Evolutionary conservation across 306 rosid species (phyloP).

Genomic region (Amphicarpaea edgeworthii): DNA sequence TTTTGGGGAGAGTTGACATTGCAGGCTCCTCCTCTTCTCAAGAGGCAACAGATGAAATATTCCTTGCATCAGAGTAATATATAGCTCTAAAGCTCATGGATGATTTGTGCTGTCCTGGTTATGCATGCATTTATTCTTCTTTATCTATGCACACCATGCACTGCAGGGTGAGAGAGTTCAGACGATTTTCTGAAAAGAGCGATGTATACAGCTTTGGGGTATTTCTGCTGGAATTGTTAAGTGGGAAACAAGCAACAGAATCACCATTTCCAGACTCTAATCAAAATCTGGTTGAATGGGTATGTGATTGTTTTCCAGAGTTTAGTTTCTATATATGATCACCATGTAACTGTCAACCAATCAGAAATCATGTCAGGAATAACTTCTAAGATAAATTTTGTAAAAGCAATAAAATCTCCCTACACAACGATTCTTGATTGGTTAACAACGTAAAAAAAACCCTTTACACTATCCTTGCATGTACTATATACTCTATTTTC

Average conservation of each 20-base stretch:
- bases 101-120: slow-evolving; percentile 28
- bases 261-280: slow-evolving; percentile 53
- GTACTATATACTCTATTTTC: neutral
- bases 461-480: neutral
- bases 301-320: slow-evolving; percentile 23
- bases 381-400: neutral
- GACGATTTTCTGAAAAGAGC: slow-evolving; percentile 88
- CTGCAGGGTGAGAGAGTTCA: slow-evolving; percentile 87
- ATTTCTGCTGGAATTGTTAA: slow-evolving; percentile 80
- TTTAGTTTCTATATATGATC: too few relatives aligned
- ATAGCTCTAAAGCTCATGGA: slow-evolving; percentile 29
- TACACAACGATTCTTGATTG: neutral
- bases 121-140: neutral
- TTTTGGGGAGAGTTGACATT: slow-evolving; percentile 69
- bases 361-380: neutral
- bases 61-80: slow-evolving; percentile 85
- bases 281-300: slow-evolving; percentile 67
- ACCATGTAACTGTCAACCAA: neutral
- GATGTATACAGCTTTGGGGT: slow-evolving; percentile 90
- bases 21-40: slow-evolving; percentile 85
- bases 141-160: slow-evolving; percentile 29
- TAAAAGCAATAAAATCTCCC: neutral
- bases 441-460: neutral
- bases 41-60: slow-evolving; percentile 64
- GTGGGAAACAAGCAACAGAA: slow-evolving; percentile 78